Conservation (phyloP, 169 alveolate genomes). For the Theileria annulata region DNA sequence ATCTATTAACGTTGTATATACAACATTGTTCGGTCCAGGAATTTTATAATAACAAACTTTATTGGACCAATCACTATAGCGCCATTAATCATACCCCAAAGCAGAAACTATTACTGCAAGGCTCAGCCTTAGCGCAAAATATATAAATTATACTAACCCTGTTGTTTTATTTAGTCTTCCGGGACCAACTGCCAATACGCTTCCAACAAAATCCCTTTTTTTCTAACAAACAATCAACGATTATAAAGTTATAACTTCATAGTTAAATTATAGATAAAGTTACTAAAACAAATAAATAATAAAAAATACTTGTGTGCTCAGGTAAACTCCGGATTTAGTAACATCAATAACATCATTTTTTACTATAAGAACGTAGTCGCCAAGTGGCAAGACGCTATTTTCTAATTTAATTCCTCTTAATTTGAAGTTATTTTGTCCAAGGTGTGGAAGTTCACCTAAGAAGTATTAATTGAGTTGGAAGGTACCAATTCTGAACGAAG, state of each 20-base stretch:
- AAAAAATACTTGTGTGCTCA: conserved; percentile 40
- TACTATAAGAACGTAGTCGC: conserved; percentile 56
- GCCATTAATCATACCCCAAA: conserved; percentile 70
- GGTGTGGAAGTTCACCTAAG: conserved; percentile 24
- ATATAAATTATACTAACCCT: conserved; percentile 50
- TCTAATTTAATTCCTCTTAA: conserved; percentile 38
- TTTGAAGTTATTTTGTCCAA: conserved; percentile 38
- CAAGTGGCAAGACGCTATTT: conserved; percentile 29
- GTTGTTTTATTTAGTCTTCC: conserved; percentile 39
- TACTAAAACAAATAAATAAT: background rate
- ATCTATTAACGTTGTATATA: background rate
- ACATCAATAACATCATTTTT: conserved; percentile 18
- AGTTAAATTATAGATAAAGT: background rate
- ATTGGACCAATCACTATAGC: conserved; percentile 37
- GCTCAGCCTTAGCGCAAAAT: conserved; percentile 72
- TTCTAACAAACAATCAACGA: conserved; percentile 16
- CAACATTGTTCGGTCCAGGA: background rate
- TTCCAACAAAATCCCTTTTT: conserved; percentile 55
- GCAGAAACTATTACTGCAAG: conserved; percentile 63
- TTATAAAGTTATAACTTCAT: no score
- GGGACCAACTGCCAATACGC: conserved; percentile 65
- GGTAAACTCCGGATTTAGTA: conserved; percentile 56
- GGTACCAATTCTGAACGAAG: conserved; percentile 27
- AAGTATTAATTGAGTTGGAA: background rate
- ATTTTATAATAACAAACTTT: background rate